phyloP scores from a whole-genome alignment of 805 yeast species.

The Candida morakotiae region DNA sequence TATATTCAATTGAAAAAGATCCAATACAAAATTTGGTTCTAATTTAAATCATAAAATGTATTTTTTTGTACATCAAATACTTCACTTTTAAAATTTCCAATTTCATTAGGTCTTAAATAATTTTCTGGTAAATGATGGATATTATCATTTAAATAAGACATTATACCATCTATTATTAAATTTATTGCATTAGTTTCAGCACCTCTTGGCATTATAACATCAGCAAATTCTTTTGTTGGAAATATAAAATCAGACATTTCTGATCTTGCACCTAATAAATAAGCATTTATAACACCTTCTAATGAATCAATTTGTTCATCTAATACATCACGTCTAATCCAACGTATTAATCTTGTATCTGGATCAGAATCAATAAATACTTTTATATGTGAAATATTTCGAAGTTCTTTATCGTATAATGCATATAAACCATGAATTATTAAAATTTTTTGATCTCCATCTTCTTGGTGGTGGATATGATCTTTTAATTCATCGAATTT shows the following conservation, averaged over 20 bases:
- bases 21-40: conserved; percentile 37
- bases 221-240: conserved; percentile 71
- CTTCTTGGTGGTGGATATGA: conserved; percentile 10
- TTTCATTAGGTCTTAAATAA: conserved; percentile 23
- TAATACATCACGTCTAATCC: conserved; percentile 52
- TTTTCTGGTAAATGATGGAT: conserved; percentile 15
- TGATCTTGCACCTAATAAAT: conserved; percentile 53
- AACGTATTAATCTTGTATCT: conserved; percentile 76
- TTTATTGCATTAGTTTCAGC: conserved; percentile 54
- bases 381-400: conserved; percentile 56
- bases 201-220: conserved; percentile 70
- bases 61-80: conserved; percentile 37
- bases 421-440: conserved; percentile 80
- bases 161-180: conserved; percentile 62
- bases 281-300: conserved; percentile 40
- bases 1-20: conserved; percentile 50
- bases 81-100: conserved; percentile 24
- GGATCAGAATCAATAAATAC: conserved; percentile 82
- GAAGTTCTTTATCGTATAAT: conserved; percentile 55
- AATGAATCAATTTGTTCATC: conserved; percentile 14
- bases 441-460: conserved; percentile 19
- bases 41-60: conserved; percentile 41
- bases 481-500: conserved; percentile 27
- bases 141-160: conserved; percentile 25
- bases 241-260: conserved; percentile 65